A percentile compares a stretch with the other conserved stretches of the same genome.
Evolutionary conservation across 371 early-diverging fungal species (phyloP).

Genomic region (Syncephalastrum monosporum): DNA sequence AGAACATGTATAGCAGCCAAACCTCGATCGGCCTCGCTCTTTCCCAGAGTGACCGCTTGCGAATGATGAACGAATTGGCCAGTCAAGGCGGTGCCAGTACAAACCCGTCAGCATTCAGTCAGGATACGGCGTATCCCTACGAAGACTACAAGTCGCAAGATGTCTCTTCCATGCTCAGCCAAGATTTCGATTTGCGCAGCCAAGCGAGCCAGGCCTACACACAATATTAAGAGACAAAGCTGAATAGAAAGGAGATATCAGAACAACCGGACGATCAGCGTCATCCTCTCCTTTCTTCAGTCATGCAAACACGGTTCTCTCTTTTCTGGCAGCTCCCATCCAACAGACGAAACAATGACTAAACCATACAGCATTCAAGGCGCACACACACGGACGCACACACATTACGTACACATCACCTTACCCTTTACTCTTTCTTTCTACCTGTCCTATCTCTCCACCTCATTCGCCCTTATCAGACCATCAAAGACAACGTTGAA

Average conservation of each 20-base stretch:
- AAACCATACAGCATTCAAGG: too few species aligned
- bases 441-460: too few species aligned
- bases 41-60: slow-evolving; percentile 68
- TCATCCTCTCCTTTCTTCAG: too few species aligned
- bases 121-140: slow-evolving; percentile 51
- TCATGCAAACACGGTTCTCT: too few species aligned
- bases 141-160: slow-evolving; percentile 68
- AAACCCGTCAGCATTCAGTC: slow-evolving; percentile 37
- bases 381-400: too few species aligned
- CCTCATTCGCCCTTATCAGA: too few species aligned
- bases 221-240: slow-evolving; percentile 28
- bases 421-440: too few species aligned
- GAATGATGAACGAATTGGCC: slow-evolving; percentile 54
- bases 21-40: slow-evolving; percentile 53
- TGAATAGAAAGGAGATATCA: too few species aligned
- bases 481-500: too few species aligned
- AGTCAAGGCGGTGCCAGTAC: slow-evolving; percentile 26
- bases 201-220: slow-evolving; percentile 51
- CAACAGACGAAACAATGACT: background rate
- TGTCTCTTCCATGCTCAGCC: slow-evolving; percentile 44
- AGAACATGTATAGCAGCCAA: slow-evolving; percentile 53
- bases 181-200: slow-evolving; percentile 52
- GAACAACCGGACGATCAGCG: too few species aligned
- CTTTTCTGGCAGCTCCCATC: background rate
- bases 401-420: too few species aligned